phyloP scores from a whole-genome alignment of 805 yeast species.

The Scheffersomyces stipitis region DNA sequence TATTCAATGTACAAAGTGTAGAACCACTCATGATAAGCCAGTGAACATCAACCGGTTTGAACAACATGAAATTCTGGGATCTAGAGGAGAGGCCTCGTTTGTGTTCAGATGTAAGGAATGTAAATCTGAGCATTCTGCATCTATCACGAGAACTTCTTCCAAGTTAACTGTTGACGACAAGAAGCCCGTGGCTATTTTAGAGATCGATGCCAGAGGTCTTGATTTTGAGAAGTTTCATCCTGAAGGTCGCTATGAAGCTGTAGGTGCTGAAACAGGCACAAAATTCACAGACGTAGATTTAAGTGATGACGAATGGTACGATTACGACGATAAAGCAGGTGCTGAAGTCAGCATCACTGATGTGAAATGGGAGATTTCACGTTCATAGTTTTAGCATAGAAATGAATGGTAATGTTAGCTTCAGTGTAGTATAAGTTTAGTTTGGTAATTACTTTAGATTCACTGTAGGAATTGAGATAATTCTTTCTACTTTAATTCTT shows the following conservation, averaged over 20 bases:
- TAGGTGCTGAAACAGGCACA: slow-evolving; percentile 51
- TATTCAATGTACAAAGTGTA: slow-evolving; percentile 75
- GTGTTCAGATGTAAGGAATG: slow-evolving; percentile 75
- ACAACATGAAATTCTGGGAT: slow-evolving; percentile 60
- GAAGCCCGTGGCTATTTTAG: slow-evolving; percentile 50
- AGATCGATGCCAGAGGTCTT: slow-evolving; percentile 84
- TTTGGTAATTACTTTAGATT: too few relatives aligned
- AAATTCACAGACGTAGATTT: slow-evolving; percentile 66
- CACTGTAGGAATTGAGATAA: too few relatives aligned
- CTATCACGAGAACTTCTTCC: slow-evolving; percentile 31
- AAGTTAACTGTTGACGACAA: slow-evolving; percentile 40
- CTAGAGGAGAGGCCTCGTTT: slow-evolving; percentile 83
- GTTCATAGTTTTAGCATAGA: too few relatives aligned
- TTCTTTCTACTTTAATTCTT: too few relatives aligned
- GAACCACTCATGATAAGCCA: slow-evolving; percentile 71
- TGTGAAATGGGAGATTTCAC: slow-evolving; percentile 60
- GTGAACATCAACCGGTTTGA: slow-evolving; percentile 69
- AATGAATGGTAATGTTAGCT: too few relatives aligned
- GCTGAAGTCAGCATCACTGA: slow-evolving; percentile 82
- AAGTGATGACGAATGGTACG: slow-evolving; percentile 87
- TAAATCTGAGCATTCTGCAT: slow-evolving; percentile 40
- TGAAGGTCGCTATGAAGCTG: slow-evolving; percentile 58
- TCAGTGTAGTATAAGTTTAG: too few relatives aligned
- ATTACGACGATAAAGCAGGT: slow-evolving; percentile 83
- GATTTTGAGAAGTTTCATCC: slow-evolving; percentile 71